Evolutionary conservation across 768 basidiomycete species (phyloP).

Genomic region (Suillus americanus): DNA sequence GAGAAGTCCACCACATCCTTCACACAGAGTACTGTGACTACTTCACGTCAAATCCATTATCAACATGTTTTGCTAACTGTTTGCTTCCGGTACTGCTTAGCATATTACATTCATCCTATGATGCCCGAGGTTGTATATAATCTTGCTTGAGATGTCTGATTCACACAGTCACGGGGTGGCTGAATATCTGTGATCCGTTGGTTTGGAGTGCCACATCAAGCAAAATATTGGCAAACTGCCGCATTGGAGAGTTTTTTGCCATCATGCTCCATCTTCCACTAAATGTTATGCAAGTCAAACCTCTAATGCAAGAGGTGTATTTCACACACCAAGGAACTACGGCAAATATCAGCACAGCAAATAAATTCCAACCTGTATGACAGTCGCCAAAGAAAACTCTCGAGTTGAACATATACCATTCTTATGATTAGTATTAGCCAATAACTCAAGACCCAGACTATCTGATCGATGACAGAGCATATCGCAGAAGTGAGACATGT

Average conservation of each 20-base stretch:
- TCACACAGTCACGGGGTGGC: neutral
- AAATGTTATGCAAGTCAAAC: neutral
- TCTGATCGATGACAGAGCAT: too few species aligned
- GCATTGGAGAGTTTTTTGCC: neutral
- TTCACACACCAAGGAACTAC: neutral
- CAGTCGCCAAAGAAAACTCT: neutral
- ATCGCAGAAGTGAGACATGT: too few species aligned
- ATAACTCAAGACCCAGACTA: too few species aligned
- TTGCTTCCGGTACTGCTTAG: neutral
- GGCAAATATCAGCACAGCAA: neutral
- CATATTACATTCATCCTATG: neutral
- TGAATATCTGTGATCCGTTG: neutral
- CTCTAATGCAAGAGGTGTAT: neutral
- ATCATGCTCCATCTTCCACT: neutral
- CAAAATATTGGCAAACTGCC: neutral
- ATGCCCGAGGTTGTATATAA: neutral
- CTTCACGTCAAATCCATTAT: neutral
- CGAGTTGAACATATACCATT: neutral
- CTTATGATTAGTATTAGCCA: too few species aligned
- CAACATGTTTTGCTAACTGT: neutral
- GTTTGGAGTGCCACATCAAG: neutral
- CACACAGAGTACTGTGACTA: neutral
- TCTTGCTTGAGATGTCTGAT: neutral
- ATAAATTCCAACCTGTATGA: neutral
- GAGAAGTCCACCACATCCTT: neutral